A percentile compares a stretch with the other conserved stretches of the same genome.
These are phyloP conservation scores for Umbelopsis sp. DNA, from an alignment of 371 early-diverging fungal genomes.

Conservation along the genomic window DNA sequence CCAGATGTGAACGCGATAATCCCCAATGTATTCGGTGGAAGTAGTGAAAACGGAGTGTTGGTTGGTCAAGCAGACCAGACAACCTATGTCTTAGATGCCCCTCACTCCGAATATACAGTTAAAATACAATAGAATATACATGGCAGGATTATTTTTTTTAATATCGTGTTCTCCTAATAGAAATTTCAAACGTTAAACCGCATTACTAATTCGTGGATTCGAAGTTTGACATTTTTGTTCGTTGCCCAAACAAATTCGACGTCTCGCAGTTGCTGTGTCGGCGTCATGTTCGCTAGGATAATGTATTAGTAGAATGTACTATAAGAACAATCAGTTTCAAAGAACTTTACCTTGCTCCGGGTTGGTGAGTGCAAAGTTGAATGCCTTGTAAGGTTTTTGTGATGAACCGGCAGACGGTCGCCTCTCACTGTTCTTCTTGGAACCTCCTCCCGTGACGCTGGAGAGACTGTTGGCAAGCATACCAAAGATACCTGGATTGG, in stretches of 20 bases:
- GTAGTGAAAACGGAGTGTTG: slow-evolving; percentile 61
- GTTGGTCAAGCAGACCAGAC: slow-evolving; percentile 42
- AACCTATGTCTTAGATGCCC: slow-evolving; percentile 45
- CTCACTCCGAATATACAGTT: slow-evolving; percentile 38
- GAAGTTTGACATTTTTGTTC: slow-evolving; percentile 65
- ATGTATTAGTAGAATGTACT: slow-evolving; percentile 19
- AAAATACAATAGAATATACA: slow-evolving; percentile 8
- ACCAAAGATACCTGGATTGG: slow-evolving; percentile 72
- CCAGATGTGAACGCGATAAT: slow-evolving; percentile 11
- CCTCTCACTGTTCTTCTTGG: slow-evolving; percentile 24
- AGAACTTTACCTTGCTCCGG: slow-evolving; percentile 30
- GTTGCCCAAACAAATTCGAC: slow-evolving; percentile 75
- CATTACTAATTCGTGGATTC: slow-evolving; percentile 59
- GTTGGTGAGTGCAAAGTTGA: slow-evolving; percentile 70
- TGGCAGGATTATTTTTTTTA: background rate
- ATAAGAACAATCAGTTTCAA: background rate
- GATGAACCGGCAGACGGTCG: slow-evolving; percentile 31
- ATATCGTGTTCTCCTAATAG: background rate
- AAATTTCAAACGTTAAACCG: slow-evolving; percentile 55
- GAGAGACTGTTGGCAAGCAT: slow-evolving; percentile 64
- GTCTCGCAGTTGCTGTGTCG: slow-evolving; percentile 49
- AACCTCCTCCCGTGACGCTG: slow-evolving; percentile 31
- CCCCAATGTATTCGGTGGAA: slow-evolving; percentile 50
- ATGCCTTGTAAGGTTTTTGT: slow-evolving; percentile 61
- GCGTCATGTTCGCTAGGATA: slow-evolving; percentile 35